Base-by-base conservation (phyloP, 2,329 filamentous ascomycete genomes). In the Magnaporthiopsis rhizophila region DNA sequence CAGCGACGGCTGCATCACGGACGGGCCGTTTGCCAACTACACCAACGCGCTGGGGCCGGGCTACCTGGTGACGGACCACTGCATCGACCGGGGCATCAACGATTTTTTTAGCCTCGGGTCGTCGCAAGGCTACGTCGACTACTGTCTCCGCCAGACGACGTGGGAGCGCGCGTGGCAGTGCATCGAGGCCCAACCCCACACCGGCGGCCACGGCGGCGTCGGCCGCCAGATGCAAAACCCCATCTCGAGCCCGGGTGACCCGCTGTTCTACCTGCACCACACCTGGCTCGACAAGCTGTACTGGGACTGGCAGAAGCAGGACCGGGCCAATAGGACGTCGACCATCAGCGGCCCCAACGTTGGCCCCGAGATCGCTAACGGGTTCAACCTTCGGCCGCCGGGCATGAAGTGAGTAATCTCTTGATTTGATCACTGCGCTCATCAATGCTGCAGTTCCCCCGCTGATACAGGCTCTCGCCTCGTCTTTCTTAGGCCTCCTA, bases 161-260 rank as follows among this genome's bases (percentile, higher is more conserved):
- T 68, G 59, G 28, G 53, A 59, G 38, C 32, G 34, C 0, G 69
- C 68, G 2, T 73, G 71, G 72, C 66, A 67, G 3, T 74, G 71
- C 60, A 68, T 73, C 45, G 71, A 74, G 65, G 65, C 60, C 7
- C 38, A 59, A 28, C 72, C 72, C n/a, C 72, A 74, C 59, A 26
- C 28, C 3, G 69, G 65, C 4, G 72, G 72, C 2, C 72, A 74
- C 59, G 67, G 62, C 2, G 70, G 68, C 9, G 65, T 73, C 3
- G 71, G 70, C 1, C 66, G 66, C 38, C 64, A 68, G 63, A 66
- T 68, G 65, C 26, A 21, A 18, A 69, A 70, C 61, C 61, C 63
- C 56, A 62, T 69, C 21, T 65, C 65, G 13, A 65, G 63, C 62
- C 68, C 68, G 21, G 67, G 68, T 4, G 68, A 69, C 45, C 65